Conservation (phyloP, 225 moss, liverwort and hornwort genomes). For the Sphagnum tenellum region DNA sequence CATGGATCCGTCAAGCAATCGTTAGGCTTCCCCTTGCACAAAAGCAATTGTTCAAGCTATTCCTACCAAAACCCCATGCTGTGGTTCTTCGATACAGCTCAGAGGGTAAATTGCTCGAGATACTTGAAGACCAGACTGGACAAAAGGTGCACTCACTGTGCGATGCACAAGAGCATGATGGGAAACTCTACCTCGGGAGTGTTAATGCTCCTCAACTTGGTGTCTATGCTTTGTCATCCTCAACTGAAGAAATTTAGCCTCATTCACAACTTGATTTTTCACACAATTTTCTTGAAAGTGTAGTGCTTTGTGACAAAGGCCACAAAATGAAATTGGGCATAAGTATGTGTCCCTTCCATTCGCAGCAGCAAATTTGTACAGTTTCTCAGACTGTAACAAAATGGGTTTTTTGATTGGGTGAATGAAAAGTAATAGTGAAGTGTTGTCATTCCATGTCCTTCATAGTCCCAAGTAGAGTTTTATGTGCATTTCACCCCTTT, state of each 20-base stretch:
- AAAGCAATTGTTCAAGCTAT: slow-evolving; percentile 13
- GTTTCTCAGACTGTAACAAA: no score
- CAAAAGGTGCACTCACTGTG: slow-evolving; percentile 36
- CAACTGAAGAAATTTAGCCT: background rate
- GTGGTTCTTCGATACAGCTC: slow-evolving; percentile 33
- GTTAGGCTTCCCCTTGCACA: slow-evolving; percentile 41
- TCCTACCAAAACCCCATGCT: slow-evolving; percentile 36
- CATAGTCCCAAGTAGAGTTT: no score
- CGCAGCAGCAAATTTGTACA: no score
- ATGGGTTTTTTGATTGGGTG: no score
- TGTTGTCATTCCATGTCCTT: no score
- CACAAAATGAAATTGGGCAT: no score
- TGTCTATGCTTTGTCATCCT: slow-evolving; percentile 24
- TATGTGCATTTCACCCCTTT: no score
- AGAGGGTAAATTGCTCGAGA: slow-evolving; percentile 36
- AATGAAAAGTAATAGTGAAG: no score
- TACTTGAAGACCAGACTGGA: slow-evolving; percentile 45
- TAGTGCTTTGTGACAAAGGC: no score
- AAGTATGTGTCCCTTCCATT: no score
- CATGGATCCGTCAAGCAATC: slow-evolving; percentile 34
- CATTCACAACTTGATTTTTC: no score
- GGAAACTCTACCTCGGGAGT: slow-evolving; percentile 48
- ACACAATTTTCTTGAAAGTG: no score
- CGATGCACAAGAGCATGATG: slow-evolving; percentile 47
- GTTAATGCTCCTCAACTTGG: slow-evolving; percentile 36